Base-by-base conservation (phyloP, 371 early-diverging fungal species). In the Haplosporangium sp. region DNA sequence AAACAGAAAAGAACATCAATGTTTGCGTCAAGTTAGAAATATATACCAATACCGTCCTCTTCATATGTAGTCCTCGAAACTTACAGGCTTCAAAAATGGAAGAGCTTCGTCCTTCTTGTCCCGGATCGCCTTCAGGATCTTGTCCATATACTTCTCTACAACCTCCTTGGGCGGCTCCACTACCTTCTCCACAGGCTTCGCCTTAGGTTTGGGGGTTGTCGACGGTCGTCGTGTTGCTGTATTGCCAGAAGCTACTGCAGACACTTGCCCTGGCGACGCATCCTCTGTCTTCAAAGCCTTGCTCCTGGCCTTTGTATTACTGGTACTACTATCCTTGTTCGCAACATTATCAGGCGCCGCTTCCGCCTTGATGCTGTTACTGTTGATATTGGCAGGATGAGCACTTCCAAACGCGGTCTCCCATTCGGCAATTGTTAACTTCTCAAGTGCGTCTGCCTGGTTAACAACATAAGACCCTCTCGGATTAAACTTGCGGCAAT, bases 401-500 rank as follows among this genome's bases (percentile, higher is more conserved):
- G 47, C 13, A 29, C 50, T 45, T 21, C 87, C 86, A 59, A 83
- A 82, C 10, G 82, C 55, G 16, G 53, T 55, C 3, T 67, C 67
- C 68, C 90, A 76, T 51, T 86, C 87, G 52, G 73, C 73, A 20
- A 82, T 70, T 59, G 86, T 83, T 5, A 80, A 58, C 10, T 76
- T 71, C 54, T 89, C 88, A 3, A 88, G 61, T 29, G 73, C 55
- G 41, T 84, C 80, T 8, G 87, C 87, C 59, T 84, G 86, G 29
- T 81, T 67, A 47, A 86, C 83, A 6, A 87, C 87, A 69, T 59
- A 82, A 0, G 84, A 80, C 13, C 85, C 87, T 29, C 83, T 79
- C 2, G 82, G 81, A 53, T 89, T 89, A 60, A 85, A 89, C 11
- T 70, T 70, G 47, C 80, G 88, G 67, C 89, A 90, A 54, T 90